Base-by-base conservation (phyloP, 257 asterid genomes). In the Thymus mandschuricus region DNA sequence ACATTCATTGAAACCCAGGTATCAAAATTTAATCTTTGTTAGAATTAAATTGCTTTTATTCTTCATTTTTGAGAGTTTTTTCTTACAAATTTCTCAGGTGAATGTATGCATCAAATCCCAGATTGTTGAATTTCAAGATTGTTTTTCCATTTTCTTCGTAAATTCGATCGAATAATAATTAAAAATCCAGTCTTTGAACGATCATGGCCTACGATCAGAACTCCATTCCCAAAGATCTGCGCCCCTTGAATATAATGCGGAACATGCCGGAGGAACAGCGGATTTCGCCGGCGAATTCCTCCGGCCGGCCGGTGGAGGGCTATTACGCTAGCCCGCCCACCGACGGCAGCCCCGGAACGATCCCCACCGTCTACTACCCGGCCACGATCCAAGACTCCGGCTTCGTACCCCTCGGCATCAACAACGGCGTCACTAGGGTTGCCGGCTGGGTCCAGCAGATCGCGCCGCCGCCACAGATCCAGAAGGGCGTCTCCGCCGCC, bases 131-230 rank as follows among this genome's bases (percentile, higher is more conserved):
- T 35, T 35, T 4, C 4, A 43, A 43, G 9, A 3, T 43, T 43
- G n/a, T 46, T 46, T 4, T 10, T 10, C 15, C 8, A 43, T 43
- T 43, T 9, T 43, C 11, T 43, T 6, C 10, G 8, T 43, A 43
- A 35, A 35, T 35, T 35, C 40, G 5, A 2, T 35, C 40, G 40
- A 35, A 35, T 35, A 34, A 34, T 46, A 21, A 21, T 21, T 21
- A 9, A 11, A 46, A 48, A 54, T 48, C 54, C n/a, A 10, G 12
- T 50, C 29, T 50, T 10, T 77, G 76, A 81, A 78, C 80, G 65
- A 76, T 64, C 10, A 94, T 92, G 99, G 93, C 93, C 31, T 91
- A 84, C 72, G 98, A 92, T 85, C 95, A 82, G 81, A 91, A 80
- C 79, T 84, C 86, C 56, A 49, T 85, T 34, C 96, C 96, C 49